Evolutionary conservation across 768 basidiomycete genomes (phyloP).

Genomic region (Paxillus involutus): DNA sequence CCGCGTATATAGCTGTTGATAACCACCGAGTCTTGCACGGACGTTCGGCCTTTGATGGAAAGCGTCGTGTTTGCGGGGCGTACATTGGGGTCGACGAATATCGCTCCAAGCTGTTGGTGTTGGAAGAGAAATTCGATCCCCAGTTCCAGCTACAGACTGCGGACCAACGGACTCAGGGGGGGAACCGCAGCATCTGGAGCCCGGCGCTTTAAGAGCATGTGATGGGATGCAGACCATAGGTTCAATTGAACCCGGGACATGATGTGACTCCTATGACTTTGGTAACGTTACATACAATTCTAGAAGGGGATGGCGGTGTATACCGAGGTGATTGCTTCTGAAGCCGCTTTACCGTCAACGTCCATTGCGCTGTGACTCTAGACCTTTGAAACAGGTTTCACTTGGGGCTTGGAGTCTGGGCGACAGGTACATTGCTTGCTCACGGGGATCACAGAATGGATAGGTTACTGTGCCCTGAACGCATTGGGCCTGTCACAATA

Average conservation of each 20-base stretch:
- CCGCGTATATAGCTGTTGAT: constrained; percentile 62
- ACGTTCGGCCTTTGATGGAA: constrained; percentile 86
- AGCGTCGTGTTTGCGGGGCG: constrained; percentile 92
- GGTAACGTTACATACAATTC: no score
- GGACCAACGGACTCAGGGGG: constrained; percentile 6
- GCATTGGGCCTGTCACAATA: no score
- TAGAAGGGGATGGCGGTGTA: no score
- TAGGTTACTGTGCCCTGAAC: no score
- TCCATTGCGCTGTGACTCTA: no score
- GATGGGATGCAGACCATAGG: neutral
- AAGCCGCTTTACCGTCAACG: no score
- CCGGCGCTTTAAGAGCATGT: constrained; percentile 41
- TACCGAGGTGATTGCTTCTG: no score
- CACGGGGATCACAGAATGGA: no score
- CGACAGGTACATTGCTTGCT: no score
- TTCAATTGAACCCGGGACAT: neutral
- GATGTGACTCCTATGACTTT: neutral
- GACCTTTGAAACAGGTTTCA: no score
- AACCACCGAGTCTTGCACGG: constrained; percentile 95
- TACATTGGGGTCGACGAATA: constrained; percentile 94
- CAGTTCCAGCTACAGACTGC: constrained; percentile 12
- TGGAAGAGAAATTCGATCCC: constrained; percentile 57
- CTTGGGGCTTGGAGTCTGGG: no score
- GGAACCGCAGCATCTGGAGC: constrained; percentile 60
- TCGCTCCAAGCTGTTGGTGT: constrained; percentile 70